Base-by-base conservation (phyloP, 768 basidiomycete species). In the Dendrothele bispora region DNA sequence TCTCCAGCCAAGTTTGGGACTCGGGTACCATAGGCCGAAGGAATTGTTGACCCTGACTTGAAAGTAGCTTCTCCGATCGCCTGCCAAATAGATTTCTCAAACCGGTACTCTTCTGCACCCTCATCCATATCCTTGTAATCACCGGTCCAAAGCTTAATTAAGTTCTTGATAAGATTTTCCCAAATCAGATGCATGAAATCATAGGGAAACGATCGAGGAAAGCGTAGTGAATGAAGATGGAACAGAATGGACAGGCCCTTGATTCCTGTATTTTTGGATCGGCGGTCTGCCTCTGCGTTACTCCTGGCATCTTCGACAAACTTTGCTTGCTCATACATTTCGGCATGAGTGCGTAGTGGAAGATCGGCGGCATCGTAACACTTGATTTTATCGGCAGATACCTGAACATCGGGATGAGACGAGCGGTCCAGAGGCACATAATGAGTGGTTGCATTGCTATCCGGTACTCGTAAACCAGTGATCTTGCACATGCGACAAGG, bases 401-500 rank as follows among this genome's bases (percentile, higher is more conserved):
- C 46, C 20, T 15, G 20, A 39, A 26, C 38, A 5, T 26, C 29
- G 10, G 56, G 57, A 22, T 56, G 55, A 10, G 25, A n/a, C 1
- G 48, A 22, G 3, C 55, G 55, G 21, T 56, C 47, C 1, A 60
- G 53, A 10, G 62, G 62, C 3, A 59, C 51, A 40, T 60, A 59
- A 47, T 56, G 50, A 0, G 55, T 49, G 0, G 39, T 52, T 4
- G 36, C 46, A 2, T 18, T 8, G 1, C 4, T 27, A 6, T n/a
- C 3, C 10, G 53, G 55, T 0, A 39, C 46, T 0, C 46, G 60
- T 1, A 68, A 32, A 5, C 62, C 67, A 4, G 17, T 28, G 18
- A 76, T 73, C 6, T 59, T 50, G 53, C 74, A 76, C 49, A 63
- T 60, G 1, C 70, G 69, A 38, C 65, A 69, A 2, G 63, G 66